Conservation (phyloP, 306 rosid genomes). For the Citrullus amarus region DNA sequence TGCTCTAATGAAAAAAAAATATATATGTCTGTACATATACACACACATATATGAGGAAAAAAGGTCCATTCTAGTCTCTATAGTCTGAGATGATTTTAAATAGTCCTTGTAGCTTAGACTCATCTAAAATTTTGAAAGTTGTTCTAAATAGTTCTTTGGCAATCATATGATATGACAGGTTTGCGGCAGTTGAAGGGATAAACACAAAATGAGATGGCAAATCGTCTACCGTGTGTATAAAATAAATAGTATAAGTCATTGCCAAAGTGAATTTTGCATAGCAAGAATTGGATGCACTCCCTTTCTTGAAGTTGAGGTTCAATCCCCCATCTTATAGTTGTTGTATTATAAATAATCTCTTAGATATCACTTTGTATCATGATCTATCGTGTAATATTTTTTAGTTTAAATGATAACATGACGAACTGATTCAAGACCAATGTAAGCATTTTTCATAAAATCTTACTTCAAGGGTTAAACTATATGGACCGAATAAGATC, state of each 20-base stretch:
- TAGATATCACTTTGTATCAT: not conserved
- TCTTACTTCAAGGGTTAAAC: not conserved
- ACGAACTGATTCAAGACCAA: not conserved
- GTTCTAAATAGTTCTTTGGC: not conserved
- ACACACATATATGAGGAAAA: not conserved
- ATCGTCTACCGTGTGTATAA: not conserved
- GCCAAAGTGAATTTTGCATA: no score
- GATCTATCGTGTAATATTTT: not conserved
- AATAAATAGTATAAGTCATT: not conserved
- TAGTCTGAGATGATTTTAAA: not conserved
- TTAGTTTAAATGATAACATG: not conserved
- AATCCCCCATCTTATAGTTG: no score
- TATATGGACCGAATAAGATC: not conserved
- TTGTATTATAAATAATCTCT: not conserved
- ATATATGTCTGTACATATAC: no score
- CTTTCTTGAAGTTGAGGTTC: no score
- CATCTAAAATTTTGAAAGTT: not conserved
- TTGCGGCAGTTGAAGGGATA: not conserved
- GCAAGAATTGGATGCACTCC: no score
- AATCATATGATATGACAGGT: not conserved
- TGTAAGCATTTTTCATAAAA: not conserved
- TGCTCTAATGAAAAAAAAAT: no score
- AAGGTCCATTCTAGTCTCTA: not conserved
- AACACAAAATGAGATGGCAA: not conserved
- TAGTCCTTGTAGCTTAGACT: not conserved